These are phyloP conservation scores for Solanum chiquidenum DNA, from an alignment of 257 asterid species.

Conservation along the genomic window DNA sequence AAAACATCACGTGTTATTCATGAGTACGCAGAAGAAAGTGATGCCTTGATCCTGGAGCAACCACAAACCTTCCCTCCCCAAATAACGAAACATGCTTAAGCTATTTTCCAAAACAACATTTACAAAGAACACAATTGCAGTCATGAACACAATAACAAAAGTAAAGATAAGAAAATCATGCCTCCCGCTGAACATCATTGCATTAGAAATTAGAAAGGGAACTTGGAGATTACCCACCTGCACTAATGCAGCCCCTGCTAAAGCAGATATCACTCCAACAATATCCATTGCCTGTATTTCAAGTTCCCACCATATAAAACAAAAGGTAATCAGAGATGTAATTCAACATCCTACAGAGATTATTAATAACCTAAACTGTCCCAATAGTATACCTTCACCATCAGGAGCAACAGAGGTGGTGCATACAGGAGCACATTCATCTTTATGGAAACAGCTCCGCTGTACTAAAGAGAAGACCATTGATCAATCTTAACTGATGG, in stretches of 20 bases:
- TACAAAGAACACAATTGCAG: neutral
- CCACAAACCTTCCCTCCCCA: neutral
- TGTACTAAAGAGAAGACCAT: conserved; percentile 51
- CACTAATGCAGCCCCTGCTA: conserved; percentile 85
- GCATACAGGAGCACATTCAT: conserved; percentile 91
- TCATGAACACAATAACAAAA: neutral
- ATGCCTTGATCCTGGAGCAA: neutral
- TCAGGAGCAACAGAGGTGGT: conserved; percentile 66
- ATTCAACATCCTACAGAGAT: neutral
- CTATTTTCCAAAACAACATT: neutral
- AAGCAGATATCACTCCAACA: conserved; percentile 78
- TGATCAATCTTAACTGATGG: conserved; percentile 1
- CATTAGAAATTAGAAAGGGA: neutral
- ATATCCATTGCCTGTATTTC: conserved; percentile 74
- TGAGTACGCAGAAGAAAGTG: neutral
- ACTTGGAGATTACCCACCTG: conserved; percentile 48
- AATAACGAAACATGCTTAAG: neutral
- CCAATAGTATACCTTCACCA: conserved; percentile 55
- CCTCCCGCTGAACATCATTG: neutral
- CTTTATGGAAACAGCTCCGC: conserved; percentile 93
- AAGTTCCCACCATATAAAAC: conserved; percentile 9
- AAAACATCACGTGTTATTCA: neutral
- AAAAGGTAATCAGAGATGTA: neutral
- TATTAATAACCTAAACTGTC: neutral
- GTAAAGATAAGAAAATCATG: neutral